Percentiles rank a stretch among this genome's conserved stretches.
phyloP scores from a whole-genome alignment of 2,329 filamentous ascomycete genomes.

The Beauveria bassiana region DNA sequence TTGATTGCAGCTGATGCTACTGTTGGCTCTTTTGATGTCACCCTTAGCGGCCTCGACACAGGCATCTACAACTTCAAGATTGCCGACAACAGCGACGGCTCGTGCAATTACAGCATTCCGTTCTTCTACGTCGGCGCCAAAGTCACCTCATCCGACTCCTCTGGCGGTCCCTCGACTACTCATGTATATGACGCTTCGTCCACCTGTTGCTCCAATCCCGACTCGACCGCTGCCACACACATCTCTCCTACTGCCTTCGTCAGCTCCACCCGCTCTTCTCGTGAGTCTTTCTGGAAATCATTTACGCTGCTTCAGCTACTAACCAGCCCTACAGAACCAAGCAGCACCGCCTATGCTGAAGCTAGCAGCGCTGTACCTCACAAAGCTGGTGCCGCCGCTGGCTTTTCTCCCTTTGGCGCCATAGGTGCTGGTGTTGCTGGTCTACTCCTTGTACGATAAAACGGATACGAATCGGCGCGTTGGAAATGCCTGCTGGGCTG shows the following conservation, averaged over 20 bases:
- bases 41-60: constrained; percentile 19
- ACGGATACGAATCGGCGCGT: too few species aligned
- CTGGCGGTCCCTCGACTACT: constrained; percentile 1
- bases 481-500: too few species aligned
- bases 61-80: constrained; percentile 30
- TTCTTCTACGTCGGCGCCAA: constrained; percentile 23
- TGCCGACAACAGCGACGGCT: constrained; percentile 18
- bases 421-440: neutral
- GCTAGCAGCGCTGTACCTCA: neutral
- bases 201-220: neutral
- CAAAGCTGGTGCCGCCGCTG: neutral
- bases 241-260: neutral
- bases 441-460: too few species aligned
- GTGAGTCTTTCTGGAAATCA: neutral
- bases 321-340: neutral
- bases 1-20: constrained; percentile 13
- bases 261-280: neutral
- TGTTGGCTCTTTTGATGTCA: constrained; percentile 21
- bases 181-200: neutral
- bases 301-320: neutral
- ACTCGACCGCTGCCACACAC: neutral
- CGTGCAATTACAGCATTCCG: constrained; percentile 25
- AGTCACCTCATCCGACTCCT: neutral
- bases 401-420: neutral
- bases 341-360: neutral